These are phyloP conservation scores for Rhinocladiella similis DNA, from an alignment of 2,329 filamentous ascomycete species.

Conservation along the genomic window DNA sequence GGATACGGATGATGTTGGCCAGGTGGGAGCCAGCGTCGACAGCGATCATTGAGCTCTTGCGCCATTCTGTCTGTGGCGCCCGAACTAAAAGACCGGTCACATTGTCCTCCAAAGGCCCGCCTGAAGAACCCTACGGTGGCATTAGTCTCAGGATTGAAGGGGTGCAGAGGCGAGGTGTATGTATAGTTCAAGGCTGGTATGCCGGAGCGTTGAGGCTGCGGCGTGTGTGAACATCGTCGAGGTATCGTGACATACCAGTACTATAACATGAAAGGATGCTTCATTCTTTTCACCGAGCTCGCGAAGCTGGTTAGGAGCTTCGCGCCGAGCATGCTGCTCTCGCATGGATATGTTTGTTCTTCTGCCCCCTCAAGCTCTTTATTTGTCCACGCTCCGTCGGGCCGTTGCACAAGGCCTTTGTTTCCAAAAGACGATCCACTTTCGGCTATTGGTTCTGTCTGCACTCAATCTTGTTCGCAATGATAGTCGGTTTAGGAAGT, in stretches of 20 bases:
- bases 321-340: constrained; percentile 19
- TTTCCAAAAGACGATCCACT: not conserved
- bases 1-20: constrained; percentile 76
- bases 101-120: constrained; percentile 86
- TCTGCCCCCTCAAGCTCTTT: not conserved
- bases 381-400: constrained; percentile 1
- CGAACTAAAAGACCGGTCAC: constrained; percentile 87
- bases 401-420: constrained; percentile 13
- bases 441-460: not conserved
- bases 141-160: constrained; percentile 3
- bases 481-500: not conserved
- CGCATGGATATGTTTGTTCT: constrained; percentile 15
- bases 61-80: constrained; percentile 76
- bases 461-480: not conserved
- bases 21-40: constrained; percentile 92
- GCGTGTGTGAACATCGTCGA: constrained; percentile 3
- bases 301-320: constrained; percentile 20
- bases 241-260: constrained; percentile 55
- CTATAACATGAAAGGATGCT: constrained; percentile 69
- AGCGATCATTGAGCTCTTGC: constrained; percentile 79
- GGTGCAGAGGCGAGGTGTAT: not conserved
- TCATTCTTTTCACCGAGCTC: constrained; percentile 30
- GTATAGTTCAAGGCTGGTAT: not conserved
- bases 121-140: constrained; percentile 72
- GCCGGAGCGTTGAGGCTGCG: not conserved